Evolutionary conservation across 352 stramenopile species (phyloP).

Genomic region (Peronospora farinosa): DNA sequence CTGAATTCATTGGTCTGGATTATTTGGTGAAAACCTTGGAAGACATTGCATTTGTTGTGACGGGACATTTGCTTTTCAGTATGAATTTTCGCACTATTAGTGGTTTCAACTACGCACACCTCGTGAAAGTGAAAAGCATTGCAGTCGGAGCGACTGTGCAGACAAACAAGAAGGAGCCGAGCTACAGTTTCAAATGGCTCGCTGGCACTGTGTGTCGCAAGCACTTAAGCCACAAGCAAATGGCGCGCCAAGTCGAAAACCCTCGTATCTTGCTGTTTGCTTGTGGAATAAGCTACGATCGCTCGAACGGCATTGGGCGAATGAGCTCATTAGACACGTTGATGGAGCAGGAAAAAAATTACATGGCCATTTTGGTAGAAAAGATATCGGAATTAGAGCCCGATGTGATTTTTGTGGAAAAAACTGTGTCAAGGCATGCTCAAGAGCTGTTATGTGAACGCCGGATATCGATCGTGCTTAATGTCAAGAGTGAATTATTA

Average conservation of each 20-base stretch:
- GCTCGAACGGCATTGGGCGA: constrained; percentile 69
- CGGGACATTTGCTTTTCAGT: constrained; percentile 67
- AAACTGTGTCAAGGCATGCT: constrained; percentile 83
- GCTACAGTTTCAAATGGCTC: constrained; percentile 90
- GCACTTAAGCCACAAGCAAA: constrained; percentile 95
- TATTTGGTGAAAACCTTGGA: constrained; percentile 46
- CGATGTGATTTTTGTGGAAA: constrained; percentile 92
- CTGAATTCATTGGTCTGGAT: constrained; percentile 32
- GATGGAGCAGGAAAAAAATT: constrained; percentile 94
- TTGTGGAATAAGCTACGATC: constrained; percentile 95
- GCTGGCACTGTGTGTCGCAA: constrained; percentile 94
- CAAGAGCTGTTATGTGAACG: constrained; percentile 90
- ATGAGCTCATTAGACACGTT: constrained; percentile 94
- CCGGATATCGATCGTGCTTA: constrained; percentile 90
- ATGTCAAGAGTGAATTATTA: constrained; percentile 90
- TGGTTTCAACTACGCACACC: constrained; percentile 73
- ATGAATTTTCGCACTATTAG: constrained; percentile 70
- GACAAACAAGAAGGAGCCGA: constrained; percentile 66
- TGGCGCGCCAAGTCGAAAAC: constrained; percentile 89
- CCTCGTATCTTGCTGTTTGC: constrained; percentile 95
- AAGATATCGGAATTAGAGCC: constrained; percentile 94
- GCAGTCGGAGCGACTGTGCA: constrained; percentile 45
- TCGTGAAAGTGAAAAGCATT: constrained; percentile 85
- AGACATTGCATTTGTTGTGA: constrained; percentile 73
- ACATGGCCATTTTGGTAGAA: constrained; percentile 94